These are phyloP conservation scores for Tylopilus sp. DNA, from an alignment of 1,284 basidiomycete species.

Conservation along the genomic window DNA sequence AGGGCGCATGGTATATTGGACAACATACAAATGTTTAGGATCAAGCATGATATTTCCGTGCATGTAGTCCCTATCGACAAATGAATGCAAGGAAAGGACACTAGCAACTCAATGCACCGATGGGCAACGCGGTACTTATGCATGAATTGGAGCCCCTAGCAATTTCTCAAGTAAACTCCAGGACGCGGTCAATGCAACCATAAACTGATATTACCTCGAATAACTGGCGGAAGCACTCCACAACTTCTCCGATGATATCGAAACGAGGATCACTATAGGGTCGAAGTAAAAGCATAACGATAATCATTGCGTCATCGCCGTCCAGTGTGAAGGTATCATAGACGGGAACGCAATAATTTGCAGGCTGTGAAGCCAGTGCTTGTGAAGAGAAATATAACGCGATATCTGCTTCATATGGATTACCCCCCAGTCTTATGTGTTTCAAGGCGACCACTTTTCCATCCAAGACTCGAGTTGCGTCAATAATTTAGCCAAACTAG, in stretches of 20 bases:
- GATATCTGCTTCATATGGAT: not conserved
- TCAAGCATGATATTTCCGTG: too few relatives aligned
- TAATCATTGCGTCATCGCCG: not conserved
- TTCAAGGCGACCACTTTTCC: not conserved
- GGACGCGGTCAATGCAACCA: too few relatives aligned
- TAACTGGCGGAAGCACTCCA: not conserved
- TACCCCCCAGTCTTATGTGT: not conserved
- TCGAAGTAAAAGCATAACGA: not conserved
- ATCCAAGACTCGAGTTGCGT: not conserved
- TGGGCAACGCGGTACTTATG: not conserved
- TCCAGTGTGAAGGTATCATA: not conserved
- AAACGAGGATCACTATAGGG: not conserved
- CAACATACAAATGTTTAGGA: too few relatives aligned
- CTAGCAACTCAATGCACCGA: not conserved
- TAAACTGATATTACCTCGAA: not conserved
- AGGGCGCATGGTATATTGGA: too few relatives aligned
- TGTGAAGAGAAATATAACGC: not conserved
- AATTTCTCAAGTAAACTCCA: not conserved
- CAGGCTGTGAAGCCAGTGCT: not conserved
- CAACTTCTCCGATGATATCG: not conserved
- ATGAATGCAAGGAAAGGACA: too few relatives aligned
- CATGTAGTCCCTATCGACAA: too few relatives aligned
- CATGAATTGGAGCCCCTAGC: conserved; percentile 3
- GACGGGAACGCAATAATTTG: not conserved
- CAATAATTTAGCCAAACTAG: not conserved